Evolutionary conservation across 805 yeast genomes (phyloP).

Genomic region (Alloascoidea hylecoeti): DNA sequence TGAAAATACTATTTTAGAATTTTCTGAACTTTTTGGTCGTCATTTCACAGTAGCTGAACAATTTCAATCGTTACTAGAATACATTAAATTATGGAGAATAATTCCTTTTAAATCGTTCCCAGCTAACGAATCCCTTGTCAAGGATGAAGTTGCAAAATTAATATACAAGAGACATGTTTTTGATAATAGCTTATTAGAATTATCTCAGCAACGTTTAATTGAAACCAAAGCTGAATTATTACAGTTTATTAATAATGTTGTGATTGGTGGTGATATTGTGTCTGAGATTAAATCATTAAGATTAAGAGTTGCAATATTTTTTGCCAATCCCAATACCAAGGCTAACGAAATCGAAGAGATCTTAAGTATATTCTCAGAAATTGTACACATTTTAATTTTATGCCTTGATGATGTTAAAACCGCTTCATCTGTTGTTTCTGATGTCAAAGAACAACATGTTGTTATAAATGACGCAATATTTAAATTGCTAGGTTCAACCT

Average conservation of each 20-base stretch:
- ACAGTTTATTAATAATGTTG: slow-evolving; percentile 39
- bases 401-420: slow-evolving; percentile 21
- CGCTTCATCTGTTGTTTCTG: slow-evolving; percentile 12
- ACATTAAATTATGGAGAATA: slow-evolving; percentile 32
- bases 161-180: slow-evolving; percentile 37
- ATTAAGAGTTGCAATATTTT: slow-evolving; percentile 31
- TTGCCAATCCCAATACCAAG: slow-evolving; percentile 5
- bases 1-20: slow-evolving; percentile 47
- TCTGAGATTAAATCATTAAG: slow-evolving; percentile 32
- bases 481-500: slow-evolving; percentile 41
- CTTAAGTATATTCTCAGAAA: background rate
- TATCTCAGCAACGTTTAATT: slow-evolving; percentile 31
- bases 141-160: slow-evolving; percentile 17
- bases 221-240: slow-evolving; percentile 36
- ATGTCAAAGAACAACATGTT: slow-evolving; percentile 10
- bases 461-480: slow-evolving; percentile 30
- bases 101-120: slow-evolving; percentile 15
- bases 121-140: slow-evolving; percentile 21
- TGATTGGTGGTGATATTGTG: slow-evolving; percentile 20
- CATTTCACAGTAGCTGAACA: slow-evolving; percentile 59
- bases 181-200: slow-evolving; percentile 42
- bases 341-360: background rate
- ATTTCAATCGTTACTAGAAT: slow-evolving; percentile 36
- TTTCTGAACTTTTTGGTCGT: slow-evolving; percentile 54
- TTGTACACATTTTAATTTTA: slow-evolving; percentile 6